Percentiles rank a stretch among this genome's conserved stretches.
phyloP scores from a whole-genome alignment of 1,139 yeast species.

The Yarrowia galli region DNA sequence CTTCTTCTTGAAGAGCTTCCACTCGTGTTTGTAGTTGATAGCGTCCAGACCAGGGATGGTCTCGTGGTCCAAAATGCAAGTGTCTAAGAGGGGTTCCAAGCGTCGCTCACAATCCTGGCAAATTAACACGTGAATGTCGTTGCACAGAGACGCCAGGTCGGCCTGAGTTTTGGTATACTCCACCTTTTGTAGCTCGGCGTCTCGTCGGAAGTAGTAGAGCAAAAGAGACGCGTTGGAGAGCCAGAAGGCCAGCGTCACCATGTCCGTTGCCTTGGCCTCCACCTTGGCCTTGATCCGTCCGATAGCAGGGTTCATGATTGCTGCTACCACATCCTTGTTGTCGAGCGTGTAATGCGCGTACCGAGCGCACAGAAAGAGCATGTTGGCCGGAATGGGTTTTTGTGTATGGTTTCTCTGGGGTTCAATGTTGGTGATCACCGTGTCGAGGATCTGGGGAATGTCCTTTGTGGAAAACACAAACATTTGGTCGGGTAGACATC shows the following conservation, averaged over 20 bases:
- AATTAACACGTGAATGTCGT: conserved; percentile 50
- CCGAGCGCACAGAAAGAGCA: conserved; percentile 53
- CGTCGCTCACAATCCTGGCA: conserved; percentile 53
- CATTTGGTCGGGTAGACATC: conserved; percentile 54
- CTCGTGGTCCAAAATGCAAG: conserved; percentile 54
- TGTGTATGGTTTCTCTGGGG: conserved; percentile 53
- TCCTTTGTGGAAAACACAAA: conserved; percentile 53
- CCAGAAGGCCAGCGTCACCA: conserved; percentile 55
- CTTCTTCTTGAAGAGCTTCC: conserved; percentile 52
- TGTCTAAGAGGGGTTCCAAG: conserved; percentile 51
- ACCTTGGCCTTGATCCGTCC: conserved; percentile 50
- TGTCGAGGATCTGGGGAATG: conserved; percentile 52
- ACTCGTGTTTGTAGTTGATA: conserved; percentile 54
- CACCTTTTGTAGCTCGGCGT: conserved; percentile 48
- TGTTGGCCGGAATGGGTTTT: conserved; percentile 55
- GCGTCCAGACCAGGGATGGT: conserved; percentile 56
- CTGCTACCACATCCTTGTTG: conserved; percentile 49
- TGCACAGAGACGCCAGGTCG: conserved; percentile 49
- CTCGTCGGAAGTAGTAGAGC: conserved; percentile 54
- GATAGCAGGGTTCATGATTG: conserved; percentile 50
- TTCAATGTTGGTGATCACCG: conserved; percentile 51
- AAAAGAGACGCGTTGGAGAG: conserved; percentile 53
- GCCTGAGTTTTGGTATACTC: conserved; percentile 37
- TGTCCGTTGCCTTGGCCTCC: conserved; percentile 50
- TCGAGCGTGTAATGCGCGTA: conserved; percentile 53